Evolutionary conservation across 2,329 filamentous ascomycete genomes (phyloP).

Genomic region (Trichophyton mentagrophytes): DNA sequence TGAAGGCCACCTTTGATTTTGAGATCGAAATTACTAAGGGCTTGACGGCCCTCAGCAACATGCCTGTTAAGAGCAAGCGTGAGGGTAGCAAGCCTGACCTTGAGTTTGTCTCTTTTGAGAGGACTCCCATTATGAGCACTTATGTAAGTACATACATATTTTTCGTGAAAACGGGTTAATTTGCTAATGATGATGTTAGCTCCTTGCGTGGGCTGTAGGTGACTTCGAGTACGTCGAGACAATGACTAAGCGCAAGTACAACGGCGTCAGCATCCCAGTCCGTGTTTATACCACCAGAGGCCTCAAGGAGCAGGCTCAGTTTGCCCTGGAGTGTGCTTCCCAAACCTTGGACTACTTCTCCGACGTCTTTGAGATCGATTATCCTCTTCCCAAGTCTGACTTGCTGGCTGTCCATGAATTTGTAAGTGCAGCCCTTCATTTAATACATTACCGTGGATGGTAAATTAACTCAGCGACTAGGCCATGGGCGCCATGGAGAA

Average conservation of each 20-base stretch:
- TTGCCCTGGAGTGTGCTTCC: slow-evolving; percentile 80
- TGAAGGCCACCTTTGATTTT: slow-evolving; percentile 93
- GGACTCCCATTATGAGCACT: slow-evolving; percentile 81
- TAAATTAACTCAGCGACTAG: slow-evolving; percentile 18
- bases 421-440: slow-evolving; percentile 38
- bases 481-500: slow-evolving; percentile 75
- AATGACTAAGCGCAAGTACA: slow-evolving; percentile 78
- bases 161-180: slow-evolving; percentile 30
- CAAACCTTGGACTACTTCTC: slow-evolving; percentile 95
- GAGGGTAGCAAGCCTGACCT: slow-evolving; percentile 54
- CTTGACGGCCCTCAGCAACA: slow-evolving; percentile 84
- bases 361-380: slow-evolving; percentile 82
- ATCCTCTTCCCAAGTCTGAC: slow-evolving; percentile 84
- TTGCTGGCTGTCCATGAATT: slow-evolving; percentile 88
- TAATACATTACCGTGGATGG: slow-evolving; percentile 13
- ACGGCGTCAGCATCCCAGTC: slow-evolving; percentile 80
- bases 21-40: slow-evolving; percentile 82
- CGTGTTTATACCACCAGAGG: slow-evolving; percentile 91
- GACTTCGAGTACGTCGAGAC: slow-evolving; percentile 96
- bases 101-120: slow-evolving; percentile 63
- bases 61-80: slow-evolving; percentile 67
- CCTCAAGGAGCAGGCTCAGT: slow-evolving; percentile 82
- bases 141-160: slow-evolving; percentile 36
- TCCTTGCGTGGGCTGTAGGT: slow-evolving; percentile 86
- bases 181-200: slow-evolving; percentile 30